These are phyloP conservation scores for Lichtheimia ramosa DNA, from an alignment of 371 early-diverging fungal genomes.

Conservation along the genomic window DNA sequence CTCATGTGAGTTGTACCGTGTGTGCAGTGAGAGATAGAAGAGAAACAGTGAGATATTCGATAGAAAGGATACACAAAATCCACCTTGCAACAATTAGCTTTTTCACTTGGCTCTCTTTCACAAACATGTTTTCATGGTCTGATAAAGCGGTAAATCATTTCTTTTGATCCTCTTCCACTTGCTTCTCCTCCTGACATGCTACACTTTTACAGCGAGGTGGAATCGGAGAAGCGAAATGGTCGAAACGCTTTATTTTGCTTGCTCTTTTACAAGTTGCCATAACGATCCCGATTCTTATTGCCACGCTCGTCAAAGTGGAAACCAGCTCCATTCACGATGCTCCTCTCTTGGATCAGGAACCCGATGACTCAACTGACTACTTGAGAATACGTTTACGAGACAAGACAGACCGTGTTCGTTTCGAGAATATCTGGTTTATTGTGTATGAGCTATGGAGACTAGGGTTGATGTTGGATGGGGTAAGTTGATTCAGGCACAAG, in stretches of 20 bases:
- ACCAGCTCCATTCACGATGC: neutral
- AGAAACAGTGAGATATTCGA: no score
- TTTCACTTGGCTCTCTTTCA: neutral
- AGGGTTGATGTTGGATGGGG: constrained; percentile 19
- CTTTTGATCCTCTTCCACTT: neutral
- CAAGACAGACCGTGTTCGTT: constrained; percentile 9
- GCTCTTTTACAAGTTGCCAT: constrained; percentile 17
- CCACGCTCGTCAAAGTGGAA: constrained; percentile 7
- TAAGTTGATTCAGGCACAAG: constrained; percentile 2
- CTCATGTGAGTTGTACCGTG: neutral
- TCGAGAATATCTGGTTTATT: constrained; percentile 21
- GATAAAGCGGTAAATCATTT: neutral
- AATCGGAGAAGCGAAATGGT: constrained; percentile 8
- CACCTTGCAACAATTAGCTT: neutral
- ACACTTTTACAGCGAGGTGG: constrained; percentile 1
- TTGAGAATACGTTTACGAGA: neutral
- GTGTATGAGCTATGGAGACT: constrained; percentile 18
- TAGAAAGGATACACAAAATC: no score
- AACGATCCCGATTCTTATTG: constrained; percentile 17
- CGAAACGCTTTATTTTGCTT: constrained; percentile 7
- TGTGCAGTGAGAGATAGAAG: neutral
- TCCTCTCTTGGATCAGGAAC: neutral
- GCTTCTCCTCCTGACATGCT: neutral
- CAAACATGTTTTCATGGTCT: neutral
- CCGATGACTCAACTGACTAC: no score